Evolutionary conservation across 2,329 filamentous ascomycete species (phyloP).

Genomic region (Sporothrix globosa): DNA sequence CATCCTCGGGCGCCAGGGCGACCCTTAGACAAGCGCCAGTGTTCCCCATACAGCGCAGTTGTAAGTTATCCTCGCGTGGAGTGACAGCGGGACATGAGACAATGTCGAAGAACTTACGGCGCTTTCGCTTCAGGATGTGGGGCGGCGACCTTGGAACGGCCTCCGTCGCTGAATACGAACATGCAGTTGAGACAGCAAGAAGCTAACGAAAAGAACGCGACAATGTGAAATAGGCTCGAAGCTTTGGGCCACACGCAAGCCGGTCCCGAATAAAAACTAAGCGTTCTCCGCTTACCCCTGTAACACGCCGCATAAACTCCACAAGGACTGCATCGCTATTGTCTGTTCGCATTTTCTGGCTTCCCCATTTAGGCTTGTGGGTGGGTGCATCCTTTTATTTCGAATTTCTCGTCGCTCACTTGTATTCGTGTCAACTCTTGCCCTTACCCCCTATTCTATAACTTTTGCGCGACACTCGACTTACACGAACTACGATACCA

Average conservation of each 20-base stretch:
- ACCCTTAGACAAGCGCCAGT: constrained; percentile 11
- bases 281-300: neutral
- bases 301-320: constrained; percentile 15
- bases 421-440: constrained; percentile 8
- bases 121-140: constrained; percentile 3
- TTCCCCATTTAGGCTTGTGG: constrained; percentile 18
- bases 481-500: neutral
- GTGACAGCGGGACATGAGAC: constrained; percentile 19
- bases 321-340: constrained; percentile 20
- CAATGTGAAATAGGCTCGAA: neutral
- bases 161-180: constrained; percentile 14
- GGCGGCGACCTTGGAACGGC: constrained; percentile 4
- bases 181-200: neutral
- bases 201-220: constrained; percentile 7
- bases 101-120: neutral
- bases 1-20: neutral
- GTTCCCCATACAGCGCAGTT: constrained; percentile 1
- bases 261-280: constrained; percentile 17
- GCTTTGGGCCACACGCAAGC: neutral
- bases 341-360: constrained; percentile 19
- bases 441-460: constrained; percentile 8
- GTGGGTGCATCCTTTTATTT: constrained; percentile 28
- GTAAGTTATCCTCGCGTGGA: constrained; percentile 14
- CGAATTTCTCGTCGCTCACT: constrained; percentile 13
- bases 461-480: neutral